Evolutionary conservation across 2,329 filamentous ascomycete genomes (phyloP), one percentile per base, ranked within the genome.

Genomic region (Phialocephala subalpina): DNA sequence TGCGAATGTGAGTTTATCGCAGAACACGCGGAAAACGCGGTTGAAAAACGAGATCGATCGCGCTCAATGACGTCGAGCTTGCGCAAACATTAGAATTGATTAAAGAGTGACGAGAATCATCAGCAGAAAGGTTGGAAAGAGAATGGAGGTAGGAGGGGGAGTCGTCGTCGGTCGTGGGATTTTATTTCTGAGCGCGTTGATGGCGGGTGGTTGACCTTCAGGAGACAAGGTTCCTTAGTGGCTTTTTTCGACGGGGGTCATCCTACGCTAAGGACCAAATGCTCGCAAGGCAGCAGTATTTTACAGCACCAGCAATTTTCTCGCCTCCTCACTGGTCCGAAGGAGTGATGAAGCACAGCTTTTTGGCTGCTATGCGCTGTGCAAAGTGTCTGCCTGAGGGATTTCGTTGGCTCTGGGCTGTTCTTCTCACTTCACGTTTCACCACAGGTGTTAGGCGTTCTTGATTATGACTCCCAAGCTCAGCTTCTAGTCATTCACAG

Each of bases 21-120:
- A 62, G 62, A 35, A 61, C 36, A 72, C 69, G 69, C 70, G 70
- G 70, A 45, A 69, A 64, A 71, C 73, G 72, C 73, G 72, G 62
- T 66, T 66, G 58, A 59, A 65, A 69, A 67, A 61, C 53, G 57
- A 59, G 55, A 60, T 67, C 58, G 67, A 60, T 71, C 72, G 73
- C 72, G 73, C 71, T 74, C 69, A 73, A 68, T 63, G 62, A 63
- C 45, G 65, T 69, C 40, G 64, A 65, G 53, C 40, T 58, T 53
- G 70, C 71, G 71, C 69, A 70, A 72, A 66, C 71, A 75, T 75
- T 71, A 74, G 61, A 69, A 71, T 67, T 64, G 49, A 67, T 58
- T 68, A 72, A 73, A 65, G 68, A 70, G 64, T 65, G 63, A 66
- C 64, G 63, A 68, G 55, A 67, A 71, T 58, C 63, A 70, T 72